These are phyloP conservation scores for Hericium rajendrae DNA, from an alignment of 768 basidiomycete genomes.

Conservation along the genomic window DNA sequence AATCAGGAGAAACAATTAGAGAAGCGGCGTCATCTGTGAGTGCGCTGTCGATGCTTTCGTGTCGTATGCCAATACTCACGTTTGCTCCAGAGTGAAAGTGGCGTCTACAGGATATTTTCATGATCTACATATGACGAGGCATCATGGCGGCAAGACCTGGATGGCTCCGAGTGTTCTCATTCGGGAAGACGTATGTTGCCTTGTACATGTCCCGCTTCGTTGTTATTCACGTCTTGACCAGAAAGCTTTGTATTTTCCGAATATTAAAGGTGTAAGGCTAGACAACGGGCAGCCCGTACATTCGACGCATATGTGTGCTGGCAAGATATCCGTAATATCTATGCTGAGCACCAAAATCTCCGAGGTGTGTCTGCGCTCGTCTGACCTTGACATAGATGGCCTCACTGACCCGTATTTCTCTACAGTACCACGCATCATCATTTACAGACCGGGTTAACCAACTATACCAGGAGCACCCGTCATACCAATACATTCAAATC, in stretches of 20 bases:
- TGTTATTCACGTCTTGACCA: conserved; percentile 23
- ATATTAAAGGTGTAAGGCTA: conserved; percentile 68
- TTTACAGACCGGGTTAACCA: conserved; percentile 52
- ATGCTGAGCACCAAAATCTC: conserved; percentile 84
- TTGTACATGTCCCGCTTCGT: not conserved
- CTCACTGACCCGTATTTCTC: not conserved
- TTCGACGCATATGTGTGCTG: conserved; percentile 69
- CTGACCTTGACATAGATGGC: too few relatives aligned
- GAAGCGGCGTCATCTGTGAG: conserved; percentile 55
- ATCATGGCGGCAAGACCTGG: conserved; percentile 91
- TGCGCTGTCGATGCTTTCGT: conserved; percentile 3
- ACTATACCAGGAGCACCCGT: conserved; percentile 42
- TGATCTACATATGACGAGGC: conserved; percentile 71
- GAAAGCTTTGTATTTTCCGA: conserved; percentile 90
- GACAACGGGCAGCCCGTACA: conserved; percentile 45
- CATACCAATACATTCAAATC: conserved; percentile 72
- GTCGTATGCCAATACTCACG: not conserved
- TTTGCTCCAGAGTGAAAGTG: conserved; percentile 40
- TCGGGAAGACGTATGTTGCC: conserved; percentile 68
- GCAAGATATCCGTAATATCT: conserved; percentile 69
- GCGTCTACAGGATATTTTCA: conserved; percentile 80
- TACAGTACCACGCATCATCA: conserved; percentile 70
- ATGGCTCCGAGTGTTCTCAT: conserved; percentile 84
- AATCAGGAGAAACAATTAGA: conserved; percentile 62
- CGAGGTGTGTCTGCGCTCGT: conserved; percentile 43